Conservation (phyloP, 176 grass and related monocot genomes). For the Carex pumila region DNA sequence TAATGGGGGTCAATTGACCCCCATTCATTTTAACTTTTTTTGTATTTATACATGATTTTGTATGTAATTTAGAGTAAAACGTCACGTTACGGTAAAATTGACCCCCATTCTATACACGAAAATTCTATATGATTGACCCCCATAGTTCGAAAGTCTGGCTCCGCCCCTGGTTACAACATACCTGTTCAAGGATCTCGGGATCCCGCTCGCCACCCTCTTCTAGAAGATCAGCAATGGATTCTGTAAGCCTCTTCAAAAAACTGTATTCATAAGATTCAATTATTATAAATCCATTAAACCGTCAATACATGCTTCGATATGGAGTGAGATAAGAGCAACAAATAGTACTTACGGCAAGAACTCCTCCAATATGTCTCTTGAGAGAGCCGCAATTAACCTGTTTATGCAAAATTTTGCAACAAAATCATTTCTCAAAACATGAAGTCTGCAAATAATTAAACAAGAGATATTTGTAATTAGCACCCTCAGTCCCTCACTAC, state of each 20-base stretch:
- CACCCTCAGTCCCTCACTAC: not conserved
- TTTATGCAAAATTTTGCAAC: slow-evolving; percentile 27
- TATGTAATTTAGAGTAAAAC: no score
- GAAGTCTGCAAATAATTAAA: not conserved
- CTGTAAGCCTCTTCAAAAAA: slow-evolving; percentile 51
- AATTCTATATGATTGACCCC: no score
- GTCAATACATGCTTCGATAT: not conserved
- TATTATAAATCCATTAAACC: not conserved
- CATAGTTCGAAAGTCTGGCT: no score
- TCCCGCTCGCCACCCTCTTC: slow-evolving; percentile 66
- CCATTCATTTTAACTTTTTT: no score
- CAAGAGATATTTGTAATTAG: not conserved
- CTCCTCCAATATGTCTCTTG: slow-evolving; percentile 76
- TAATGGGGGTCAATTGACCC: no score
- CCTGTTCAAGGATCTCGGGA: slow-evolving; percentile 88
- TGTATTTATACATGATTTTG: no score
- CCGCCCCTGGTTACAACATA: slow-evolving; percentile 9
- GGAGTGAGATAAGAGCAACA: not conserved
- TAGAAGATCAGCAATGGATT: slow-evolving; percentile 57
- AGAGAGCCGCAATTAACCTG: slow-evolving; percentile 82
- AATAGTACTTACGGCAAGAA: slow-evolving; percentile 73
- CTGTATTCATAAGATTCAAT: slow-evolving; percentile 25
- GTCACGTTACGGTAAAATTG: no score
- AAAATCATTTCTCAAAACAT: not conserved
- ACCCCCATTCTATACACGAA: no score